Conservation (phyloP, 1,284 basidiomycete species). For the Ceratobasidium sp. region DNA sequence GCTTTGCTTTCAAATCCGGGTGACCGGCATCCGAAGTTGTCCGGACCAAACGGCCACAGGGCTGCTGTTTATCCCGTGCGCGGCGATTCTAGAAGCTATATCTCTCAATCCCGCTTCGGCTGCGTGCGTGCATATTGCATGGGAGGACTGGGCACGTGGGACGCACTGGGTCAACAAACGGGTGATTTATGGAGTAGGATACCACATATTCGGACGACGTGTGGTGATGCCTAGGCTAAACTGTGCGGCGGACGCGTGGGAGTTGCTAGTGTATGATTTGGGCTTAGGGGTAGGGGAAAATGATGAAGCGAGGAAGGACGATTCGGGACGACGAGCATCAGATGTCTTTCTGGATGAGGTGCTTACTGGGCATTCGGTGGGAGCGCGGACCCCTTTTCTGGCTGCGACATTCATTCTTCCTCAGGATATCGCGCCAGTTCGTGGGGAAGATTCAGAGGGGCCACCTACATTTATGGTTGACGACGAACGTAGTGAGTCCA, state of each 20-base stretch:
- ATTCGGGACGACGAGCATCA: neutral
- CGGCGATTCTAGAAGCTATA: neutral
- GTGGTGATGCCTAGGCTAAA: neutral
- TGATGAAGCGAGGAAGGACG: neutral
- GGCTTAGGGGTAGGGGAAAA: neutral
- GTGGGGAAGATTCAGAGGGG: neutral
- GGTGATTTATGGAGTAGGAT: neutral
- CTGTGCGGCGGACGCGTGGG: neutral
- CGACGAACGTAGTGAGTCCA: conserved; percentile 32
- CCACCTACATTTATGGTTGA: conserved; percentile 15
- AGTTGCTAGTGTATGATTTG: conserved; percentile 30
- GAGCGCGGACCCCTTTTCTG: neutral
- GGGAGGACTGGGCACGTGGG: conserved; percentile 24
- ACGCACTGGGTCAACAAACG: conserved; percentile 31
- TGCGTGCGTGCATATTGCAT: conserved; percentile 3
- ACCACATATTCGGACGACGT: conserved; percentile 15
- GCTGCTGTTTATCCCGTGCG: conserved; percentile 1
- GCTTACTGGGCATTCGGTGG: neutral
- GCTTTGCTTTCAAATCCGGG: conserved; percentile 16
- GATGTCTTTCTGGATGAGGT: conserved; percentile 10
- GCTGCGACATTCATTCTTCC: conserved; percentile 1
- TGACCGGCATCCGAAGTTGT: neutral
- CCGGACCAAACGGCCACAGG: neutral
- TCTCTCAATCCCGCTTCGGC: neutral
- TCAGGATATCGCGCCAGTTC: neutral